phyloP scores from a whole-genome alignment of 805 yeast genomes.

The Ogataea dorogensis region DNA sequence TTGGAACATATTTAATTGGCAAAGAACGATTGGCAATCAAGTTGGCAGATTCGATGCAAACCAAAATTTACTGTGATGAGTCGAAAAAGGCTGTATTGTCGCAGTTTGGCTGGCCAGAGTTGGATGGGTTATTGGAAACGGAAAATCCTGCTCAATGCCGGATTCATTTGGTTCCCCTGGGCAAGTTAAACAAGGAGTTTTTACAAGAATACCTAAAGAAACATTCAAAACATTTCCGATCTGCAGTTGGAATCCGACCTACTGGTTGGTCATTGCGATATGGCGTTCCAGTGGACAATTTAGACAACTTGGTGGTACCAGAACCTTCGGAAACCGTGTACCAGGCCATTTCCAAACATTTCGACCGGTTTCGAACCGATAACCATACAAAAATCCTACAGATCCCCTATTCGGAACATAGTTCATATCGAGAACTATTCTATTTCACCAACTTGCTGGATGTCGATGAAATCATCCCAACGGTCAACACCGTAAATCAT shows the following conservation, averaged over 20 bases:
- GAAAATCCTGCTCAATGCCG: constrained; percentile 46
- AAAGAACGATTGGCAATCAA: constrained; percentile 81
- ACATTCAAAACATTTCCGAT: constrained; percentile 47
- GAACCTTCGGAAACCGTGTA: constrained; percentile 14
- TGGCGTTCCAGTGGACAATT: constrained; percentile 12
- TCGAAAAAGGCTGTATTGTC: constrained; percentile 46
- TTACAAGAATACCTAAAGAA: constrained; percentile 50
- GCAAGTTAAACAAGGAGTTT: constrained; percentile 45
- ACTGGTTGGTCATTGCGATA: constrained; percentile 84
- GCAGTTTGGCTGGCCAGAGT: constrained; percentile 44
- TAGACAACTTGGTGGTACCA: constrained; percentile 17
- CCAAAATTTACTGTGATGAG: constrained; percentile 55
- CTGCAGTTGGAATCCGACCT: constrained; percentile 74
- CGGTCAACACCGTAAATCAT: constrained; percentile 53
- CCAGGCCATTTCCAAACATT: constrained; percentile 17
- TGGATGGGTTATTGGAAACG: constrained; percentile 38
- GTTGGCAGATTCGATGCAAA: constrained; percentile 49
- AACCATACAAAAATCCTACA: constrained; percentile 22
- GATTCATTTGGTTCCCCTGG: constrained; percentile 75
- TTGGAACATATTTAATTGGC: constrained; percentile 92
- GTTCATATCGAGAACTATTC: constrained; percentile 78
- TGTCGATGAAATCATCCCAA: constrained; percentile 63
- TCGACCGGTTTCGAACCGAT: constrained; percentile 19
- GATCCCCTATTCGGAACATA: constrained; percentile 89
- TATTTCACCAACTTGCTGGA: constrained; percentile 56